Percentiles rank a stretch among this genome's conserved stretches.
Conservation (phyloP, 1,139 yeast species). For the Suhomyces coccinellae region DNA sequence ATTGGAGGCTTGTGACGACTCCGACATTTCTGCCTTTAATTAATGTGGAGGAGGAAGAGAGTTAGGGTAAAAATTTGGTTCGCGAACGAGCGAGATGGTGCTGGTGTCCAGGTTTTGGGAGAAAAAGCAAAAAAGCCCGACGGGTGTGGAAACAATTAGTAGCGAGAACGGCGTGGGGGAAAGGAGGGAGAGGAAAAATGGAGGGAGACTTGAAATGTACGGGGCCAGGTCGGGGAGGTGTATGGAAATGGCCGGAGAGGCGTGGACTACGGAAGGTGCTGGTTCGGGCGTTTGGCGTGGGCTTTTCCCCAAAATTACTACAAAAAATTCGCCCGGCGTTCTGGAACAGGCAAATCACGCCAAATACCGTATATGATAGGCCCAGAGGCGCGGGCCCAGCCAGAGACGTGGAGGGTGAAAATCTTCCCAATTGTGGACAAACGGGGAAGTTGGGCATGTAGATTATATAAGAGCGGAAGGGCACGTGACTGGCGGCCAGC, state of each 20-base stretch:
- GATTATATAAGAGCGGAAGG: neutral
- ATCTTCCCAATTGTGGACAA: constrained; percentile 1
- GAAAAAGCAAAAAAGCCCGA: neutral
- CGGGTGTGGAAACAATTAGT: neutral
- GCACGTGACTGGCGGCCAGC: no score
- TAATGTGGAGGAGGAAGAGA: constrained; percentile 1
- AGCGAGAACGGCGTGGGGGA: neutral
- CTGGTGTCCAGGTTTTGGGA: constrained; percentile 1
- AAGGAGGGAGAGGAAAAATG: no score
- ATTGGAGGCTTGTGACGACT: neutral
- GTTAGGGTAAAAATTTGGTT: constrained; percentile 4
- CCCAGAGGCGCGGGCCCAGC: no score
- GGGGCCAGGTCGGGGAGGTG: no score
- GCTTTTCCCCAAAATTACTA: no score
- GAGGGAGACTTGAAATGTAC: no score
- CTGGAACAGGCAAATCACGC: neutral
- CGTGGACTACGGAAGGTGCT: no score
- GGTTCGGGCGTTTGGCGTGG: no score
- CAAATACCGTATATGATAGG: no score
- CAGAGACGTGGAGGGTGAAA: neutral
- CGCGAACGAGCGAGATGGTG: constrained; percentile 6
- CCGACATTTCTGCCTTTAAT: constrained; percentile 5
- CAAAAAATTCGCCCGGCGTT: no score
- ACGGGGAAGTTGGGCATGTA: neutral
- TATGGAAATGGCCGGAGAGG: no score